phyloP scores from a whole-genome alignment of 805 yeast species.

The Metschnikowia hibisci region DNA sequence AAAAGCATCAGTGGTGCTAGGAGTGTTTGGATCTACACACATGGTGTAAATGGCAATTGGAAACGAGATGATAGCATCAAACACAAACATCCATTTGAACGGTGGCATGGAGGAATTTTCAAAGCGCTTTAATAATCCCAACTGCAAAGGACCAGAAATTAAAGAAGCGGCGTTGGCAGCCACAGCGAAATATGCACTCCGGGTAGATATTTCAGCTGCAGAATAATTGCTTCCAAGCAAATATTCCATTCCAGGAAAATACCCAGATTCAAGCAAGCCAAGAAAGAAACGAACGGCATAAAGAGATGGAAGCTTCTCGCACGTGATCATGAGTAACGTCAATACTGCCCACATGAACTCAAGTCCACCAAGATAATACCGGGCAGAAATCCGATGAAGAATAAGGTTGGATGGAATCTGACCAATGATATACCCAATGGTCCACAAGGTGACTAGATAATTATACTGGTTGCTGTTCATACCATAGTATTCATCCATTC shows the following conservation, averaged over 20 bases:
- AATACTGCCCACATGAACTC: conserved; percentile 43
- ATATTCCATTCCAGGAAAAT: conserved; percentile 58
- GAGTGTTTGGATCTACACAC: conserved; percentile 32
- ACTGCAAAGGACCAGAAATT: conserved; percentile 34
- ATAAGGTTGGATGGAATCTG: conserved; percentile 22
- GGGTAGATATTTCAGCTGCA: conserved; percentile 24
- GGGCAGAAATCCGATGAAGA: conserved; percentile 39
- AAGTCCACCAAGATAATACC: conserved; percentile 41
- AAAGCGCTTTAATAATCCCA: conserved; percentile 24
- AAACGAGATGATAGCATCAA: conserved; percentile 32
- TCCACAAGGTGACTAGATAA: conserved; percentile 16
- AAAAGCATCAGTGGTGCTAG: conserved; percentile 31
- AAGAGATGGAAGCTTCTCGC: conserved; percentile 10
- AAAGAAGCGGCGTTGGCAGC: conserved; percentile 27
- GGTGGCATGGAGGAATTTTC: conserved; percentile 22
- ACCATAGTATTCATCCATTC: conserved; percentile 16
- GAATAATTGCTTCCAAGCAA: conserved; percentile 35
- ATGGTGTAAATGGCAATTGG: conserved; percentile 33
- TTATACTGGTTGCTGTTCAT: conserved; percentile 19
- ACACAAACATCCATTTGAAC: conserved; percentile 34
- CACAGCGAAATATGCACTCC: conserved; percentile 30
- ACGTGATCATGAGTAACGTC: conserved; percentile 26
- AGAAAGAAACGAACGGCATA: conserved; percentile 19
- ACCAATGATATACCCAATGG: conserved; percentile 16
- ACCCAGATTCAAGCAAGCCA: conserved; percentile 47